A percentile compares a stretch with the other conserved stretches of the same genome.
These are phyloP conservation scores for Byssochlamys sp. DNA, from an alignment of 2,329 filamentous ascomycete species.

Conservation along the genomic window DNA sequence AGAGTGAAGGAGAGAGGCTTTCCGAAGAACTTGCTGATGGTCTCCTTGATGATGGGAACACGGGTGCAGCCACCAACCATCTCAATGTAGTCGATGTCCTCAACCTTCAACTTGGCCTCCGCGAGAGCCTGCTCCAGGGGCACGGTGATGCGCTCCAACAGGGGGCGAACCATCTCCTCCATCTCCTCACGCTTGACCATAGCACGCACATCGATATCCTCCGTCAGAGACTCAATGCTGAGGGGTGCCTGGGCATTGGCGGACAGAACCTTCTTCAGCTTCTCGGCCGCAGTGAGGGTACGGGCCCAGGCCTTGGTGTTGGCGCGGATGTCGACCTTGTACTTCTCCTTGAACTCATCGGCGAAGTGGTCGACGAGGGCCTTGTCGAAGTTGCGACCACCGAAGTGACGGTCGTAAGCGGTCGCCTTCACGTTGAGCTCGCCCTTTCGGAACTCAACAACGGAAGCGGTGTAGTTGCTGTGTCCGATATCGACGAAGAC, in stretches of 20 bases:
- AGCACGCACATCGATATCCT: conserved; percentile 80
- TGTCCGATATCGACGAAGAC: conserved; percentile 91
- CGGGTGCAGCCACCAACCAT: conserved; percentile 90
- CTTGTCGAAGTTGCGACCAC: conserved; percentile 94
- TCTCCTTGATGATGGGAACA: conserved; percentile 84
- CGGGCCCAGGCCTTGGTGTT: conserved; percentile 85
- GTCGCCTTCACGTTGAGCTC: conserved; percentile 90
- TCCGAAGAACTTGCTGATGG: conserved; percentile 81
- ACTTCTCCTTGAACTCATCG: conserved; percentile 93
- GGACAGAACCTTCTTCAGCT: conserved; percentile 95
- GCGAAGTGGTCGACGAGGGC: conserved; percentile 89
- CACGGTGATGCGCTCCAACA: conserved; percentile 60
- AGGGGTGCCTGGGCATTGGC: conserved; percentile 86
- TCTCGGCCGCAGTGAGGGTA: conserved; percentile 81
- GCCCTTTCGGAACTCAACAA: conserved; percentile 95
- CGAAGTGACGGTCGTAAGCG: conserved; percentile 88
- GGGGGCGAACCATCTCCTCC: conserved; percentile 77
- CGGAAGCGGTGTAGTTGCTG: conserved; percentile 87
- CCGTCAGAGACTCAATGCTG: conserved; percentile 98
- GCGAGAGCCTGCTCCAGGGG: conserved; percentile 85
- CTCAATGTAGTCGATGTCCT: conserved; percentile 89
- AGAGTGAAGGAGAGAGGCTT: conserved; percentile 90
- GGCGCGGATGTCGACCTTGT: conserved; percentile 87
- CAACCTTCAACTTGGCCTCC: conserved; percentile 81
- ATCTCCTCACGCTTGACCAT: conserved; percentile 92